Evolutionary conservation across 176 grass and related monocot species (phyloP).

Genomic region (Leersia perrieri): DNA sequence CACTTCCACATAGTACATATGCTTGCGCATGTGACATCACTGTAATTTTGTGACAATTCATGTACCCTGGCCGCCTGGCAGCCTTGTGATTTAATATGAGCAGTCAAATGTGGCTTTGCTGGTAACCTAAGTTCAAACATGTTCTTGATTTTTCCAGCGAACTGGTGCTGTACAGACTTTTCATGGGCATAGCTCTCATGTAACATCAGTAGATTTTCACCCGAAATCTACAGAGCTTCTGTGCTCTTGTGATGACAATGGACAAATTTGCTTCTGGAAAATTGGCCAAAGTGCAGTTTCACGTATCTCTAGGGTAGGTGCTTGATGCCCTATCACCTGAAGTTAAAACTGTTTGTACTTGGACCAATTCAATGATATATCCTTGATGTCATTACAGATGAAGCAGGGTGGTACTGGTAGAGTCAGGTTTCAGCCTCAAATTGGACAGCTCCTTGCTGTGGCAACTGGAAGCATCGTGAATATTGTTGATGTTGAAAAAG

Average conservation of each 20-base stretch:
- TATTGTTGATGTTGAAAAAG: constrained; percentile 77
- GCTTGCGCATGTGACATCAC: neutral
- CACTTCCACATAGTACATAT: constrained; percentile 13
- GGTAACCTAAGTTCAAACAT: neutral
- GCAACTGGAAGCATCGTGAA: constrained; percentile 66
- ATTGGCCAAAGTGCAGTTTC: constrained; percentile 41
- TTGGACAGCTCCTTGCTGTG: constrained; percentile 77
- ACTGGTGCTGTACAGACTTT: constrained; percentile 50
- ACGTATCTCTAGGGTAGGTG: constrained; percentile 56
- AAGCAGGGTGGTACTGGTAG: constrained; percentile 66
- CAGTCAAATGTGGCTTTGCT: neutral
- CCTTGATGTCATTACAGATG: constrained; percentile 25
- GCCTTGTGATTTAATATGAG: neutral
- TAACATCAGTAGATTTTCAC: constrained; percentile 77
- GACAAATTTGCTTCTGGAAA: constrained; percentile 70
- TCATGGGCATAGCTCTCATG: constrained; percentile 60
- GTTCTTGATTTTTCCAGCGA: constrained; percentile 45
- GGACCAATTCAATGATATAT: constrained; percentile 6
- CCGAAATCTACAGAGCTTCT: constrained; percentile 52
- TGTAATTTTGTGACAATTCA: constrained; percentile 2
- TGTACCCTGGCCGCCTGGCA: neutral
- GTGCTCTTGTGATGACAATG: constrained; percentile 68
- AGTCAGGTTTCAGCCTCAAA: constrained; percentile 84
- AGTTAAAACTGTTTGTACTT: neutral
- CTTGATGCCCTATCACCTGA: neutral